A percentile compares a stretch with the other conserved stretches of the same genome.
Conservation (phyloP, 1,284 basidiomycete species). For the Tilletiaria anomala region DNA sequence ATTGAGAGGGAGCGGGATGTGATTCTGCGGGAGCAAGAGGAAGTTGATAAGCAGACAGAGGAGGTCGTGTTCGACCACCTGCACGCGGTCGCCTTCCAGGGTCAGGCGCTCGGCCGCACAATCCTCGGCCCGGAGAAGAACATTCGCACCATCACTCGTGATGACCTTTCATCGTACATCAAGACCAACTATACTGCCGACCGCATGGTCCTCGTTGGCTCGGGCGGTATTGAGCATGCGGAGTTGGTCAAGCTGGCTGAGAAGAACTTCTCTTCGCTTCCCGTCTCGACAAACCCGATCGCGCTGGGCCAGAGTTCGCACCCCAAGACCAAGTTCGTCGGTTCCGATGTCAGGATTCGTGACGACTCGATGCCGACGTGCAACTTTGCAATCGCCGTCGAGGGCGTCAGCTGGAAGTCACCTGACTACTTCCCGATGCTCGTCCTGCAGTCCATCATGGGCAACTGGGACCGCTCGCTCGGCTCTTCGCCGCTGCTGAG, state of each 20-base stretch:
- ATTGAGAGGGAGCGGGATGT: slow-evolving; percentile 95
- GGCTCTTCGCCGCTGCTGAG: slow-evolving; percentile 79
- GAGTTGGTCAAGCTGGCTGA: slow-evolving; percentile 88
- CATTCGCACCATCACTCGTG: slow-evolving; percentile 86
- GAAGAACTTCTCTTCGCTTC: slow-evolving; percentile 79
- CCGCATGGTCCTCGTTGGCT: slow-evolving; percentile 95
- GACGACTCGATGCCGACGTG: slow-evolving; percentile 78
- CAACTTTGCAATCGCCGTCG: slow-evolving; percentile 91
- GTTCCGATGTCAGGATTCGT: slow-evolving; percentile 87
- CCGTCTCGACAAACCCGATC: slow-evolving; percentile 73
- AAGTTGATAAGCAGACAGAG: slow-evolving; percentile 95
- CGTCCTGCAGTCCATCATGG: slow-evolving; percentile 93
- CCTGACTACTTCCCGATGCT: slow-evolving; percentile 99
- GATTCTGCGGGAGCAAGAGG: slow-evolving; percentile 92
- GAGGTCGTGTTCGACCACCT: slow-evolving; percentile 98
- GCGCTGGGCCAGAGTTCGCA: slow-evolving; percentile 53
- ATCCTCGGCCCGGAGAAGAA: slow-evolving; percentile 94
- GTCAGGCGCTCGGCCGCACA: slow-evolving; percentile 84
- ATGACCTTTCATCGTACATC: slow-evolving; percentile 83
- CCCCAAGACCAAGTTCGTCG: slow-evolving; percentile 61
- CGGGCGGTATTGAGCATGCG: slow-evolving; percentile 83
- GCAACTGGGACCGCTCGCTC: slow-evolving; percentile 97
- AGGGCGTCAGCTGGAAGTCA: slow-evolving; percentile 93
- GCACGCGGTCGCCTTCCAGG: slow-evolving; percentile 91
- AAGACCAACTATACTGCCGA: slow-evolving; percentile 96